phyloP scores from a whole-genome alignment of 176 grass and related monocot genomes.

The Secale cereale region DNA sequence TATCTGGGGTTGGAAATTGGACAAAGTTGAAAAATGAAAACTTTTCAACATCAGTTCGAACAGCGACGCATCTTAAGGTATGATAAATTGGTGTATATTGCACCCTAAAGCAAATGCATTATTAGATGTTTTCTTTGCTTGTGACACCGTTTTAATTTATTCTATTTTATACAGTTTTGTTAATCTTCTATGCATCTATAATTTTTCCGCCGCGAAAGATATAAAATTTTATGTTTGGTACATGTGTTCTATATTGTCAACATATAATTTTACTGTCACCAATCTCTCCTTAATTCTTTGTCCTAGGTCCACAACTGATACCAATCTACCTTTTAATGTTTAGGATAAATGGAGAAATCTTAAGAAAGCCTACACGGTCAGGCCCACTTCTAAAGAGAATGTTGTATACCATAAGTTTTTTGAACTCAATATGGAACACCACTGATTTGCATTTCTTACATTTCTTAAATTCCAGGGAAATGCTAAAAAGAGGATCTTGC shows the following conservation, averaged over 20 bases:
- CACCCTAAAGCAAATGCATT: neutral
- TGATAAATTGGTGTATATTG: neutral
- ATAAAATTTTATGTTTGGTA: neutral
- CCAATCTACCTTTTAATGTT: neutral
- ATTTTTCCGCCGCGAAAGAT: neutral
- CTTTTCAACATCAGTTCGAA: neutral
- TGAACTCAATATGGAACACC: neutral
- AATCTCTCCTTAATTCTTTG: no score
- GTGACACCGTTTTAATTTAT: neutral
- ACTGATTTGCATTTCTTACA: neutral
- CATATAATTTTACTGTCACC: no score
- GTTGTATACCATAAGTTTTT: neutral
- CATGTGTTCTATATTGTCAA: no score
- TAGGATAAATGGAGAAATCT: neutral
- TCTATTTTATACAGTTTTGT: neutral
- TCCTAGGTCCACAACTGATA: no score
- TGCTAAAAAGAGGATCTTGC: neutral
- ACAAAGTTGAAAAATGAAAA: neutral
- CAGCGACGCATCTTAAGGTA: neutral
- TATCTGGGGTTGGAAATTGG: slow-evolving; percentile 10
- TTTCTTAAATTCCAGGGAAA: neutral
- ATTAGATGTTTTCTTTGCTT: neutral
- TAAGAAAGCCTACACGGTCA: neutral
- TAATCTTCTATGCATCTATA: neutral
- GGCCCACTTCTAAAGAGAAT: neutral